phyloP scores from a whole-genome alignment of 78 protist genomes.

The Parvularia atlantis region DNA sequence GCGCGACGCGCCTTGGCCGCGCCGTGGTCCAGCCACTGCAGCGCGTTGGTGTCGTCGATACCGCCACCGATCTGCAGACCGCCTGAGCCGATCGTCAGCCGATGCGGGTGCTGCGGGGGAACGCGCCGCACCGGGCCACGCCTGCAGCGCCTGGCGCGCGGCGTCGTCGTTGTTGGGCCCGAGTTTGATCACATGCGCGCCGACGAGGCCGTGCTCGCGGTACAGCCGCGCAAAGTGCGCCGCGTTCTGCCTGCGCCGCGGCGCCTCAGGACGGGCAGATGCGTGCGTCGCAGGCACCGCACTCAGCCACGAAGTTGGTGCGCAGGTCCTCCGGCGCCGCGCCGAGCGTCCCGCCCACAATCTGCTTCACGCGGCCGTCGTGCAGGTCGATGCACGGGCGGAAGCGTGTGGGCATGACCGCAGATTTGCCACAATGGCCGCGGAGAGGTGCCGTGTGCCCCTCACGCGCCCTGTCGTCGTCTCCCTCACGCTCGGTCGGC shows the following conservation, averaged over 20 bases:
- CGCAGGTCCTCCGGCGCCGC: neutral
- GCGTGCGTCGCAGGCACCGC: neutral
- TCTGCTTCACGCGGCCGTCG: slow-evolving; percentile 21
- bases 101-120: no score
- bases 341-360: slow-evolving; percentile 28
- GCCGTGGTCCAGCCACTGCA: slow-evolving; percentile 23
- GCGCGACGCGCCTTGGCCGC: slow-evolving; percentile 31
- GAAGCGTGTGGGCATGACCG: no score
- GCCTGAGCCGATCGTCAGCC: no score
- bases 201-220: slow-evolving; percentile 8
- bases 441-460: no score
- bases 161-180: slow-evolving; percentile 39
- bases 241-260: neutral
- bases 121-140: no score
- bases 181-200: slow-evolving; percentile 40
- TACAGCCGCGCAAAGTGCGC: slow-evolving; percentile 6
- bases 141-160: slow-evolving; percentile 18
- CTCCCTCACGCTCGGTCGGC: no score
- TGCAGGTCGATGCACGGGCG: slow-evolving; percentile 48
- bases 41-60: slow-evolving; percentile 21
- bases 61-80: slow-evolving; percentile 50
- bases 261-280: neutral
- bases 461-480: no score
- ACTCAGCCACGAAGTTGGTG: slow-evolving; percentile 5
- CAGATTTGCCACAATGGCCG: no score